phyloP scores from a whole-genome alignment of 108 stramenopile species.

The Nannochloropsis gaditana region DNA sequence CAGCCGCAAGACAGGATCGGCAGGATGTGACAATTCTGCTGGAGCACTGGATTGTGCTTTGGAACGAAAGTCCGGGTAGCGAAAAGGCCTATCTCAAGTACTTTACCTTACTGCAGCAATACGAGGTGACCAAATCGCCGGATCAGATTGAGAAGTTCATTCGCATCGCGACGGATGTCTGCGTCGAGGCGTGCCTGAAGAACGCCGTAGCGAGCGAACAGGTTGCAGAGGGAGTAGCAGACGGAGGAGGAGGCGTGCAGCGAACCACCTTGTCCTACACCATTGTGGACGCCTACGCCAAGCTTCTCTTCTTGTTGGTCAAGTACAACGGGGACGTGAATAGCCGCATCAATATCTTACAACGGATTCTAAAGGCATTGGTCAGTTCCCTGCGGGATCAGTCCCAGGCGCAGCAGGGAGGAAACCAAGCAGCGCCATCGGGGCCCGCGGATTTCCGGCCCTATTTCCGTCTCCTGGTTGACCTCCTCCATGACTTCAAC shows the following conservation, averaged over 20 bases:
- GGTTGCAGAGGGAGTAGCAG: slow-evolving; percentile 24
- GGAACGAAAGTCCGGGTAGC: slow-evolving; percentile 66
- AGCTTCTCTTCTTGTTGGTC: slow-evolving; percentile 80
- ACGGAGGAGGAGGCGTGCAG: not conserved
- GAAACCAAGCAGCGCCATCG: slow-evolving; percentile 7
- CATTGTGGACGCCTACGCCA: slow-evolving; percentile 82
- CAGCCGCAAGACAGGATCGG: slow-evolving; percentile 24
- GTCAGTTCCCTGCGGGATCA: slow-evolving; percentile 53
- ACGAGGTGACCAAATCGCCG: slow-evolving; percentile 79
- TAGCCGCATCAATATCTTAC: slow-evolving; percentile 18
- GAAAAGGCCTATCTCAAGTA: slow-evolving; percentile 81
- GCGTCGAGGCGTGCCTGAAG: slow-evolving; percentile 62
- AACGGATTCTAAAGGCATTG: not conserved
- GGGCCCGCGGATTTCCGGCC: slow-evolving; percentile 80
- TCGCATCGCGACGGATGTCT: slow-evolving; percentile 75
- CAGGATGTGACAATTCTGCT: slow-evolving; percentile 80
- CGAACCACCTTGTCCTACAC: slow-evolving; percentile 64
- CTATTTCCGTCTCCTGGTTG: slow-evolving; percentile 89
- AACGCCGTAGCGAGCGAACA: slow-evolving; percentile 1
- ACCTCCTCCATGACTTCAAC: slow-evolving; percentile 85
- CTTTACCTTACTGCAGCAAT: slow-evolving; percentile 74
- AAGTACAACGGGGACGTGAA: slow-evolving; percentile 51
- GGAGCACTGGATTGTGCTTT: slow-evolving; percentile 90
- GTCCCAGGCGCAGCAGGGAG: slow-evolving; percentile 34
- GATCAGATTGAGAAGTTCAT: slow-evolving; percentile 84